Evolutionary conservation across 2,329 filamentous ascomycete genomes (phyloP).

Genomic region (Xylaria sp.): DNA sequence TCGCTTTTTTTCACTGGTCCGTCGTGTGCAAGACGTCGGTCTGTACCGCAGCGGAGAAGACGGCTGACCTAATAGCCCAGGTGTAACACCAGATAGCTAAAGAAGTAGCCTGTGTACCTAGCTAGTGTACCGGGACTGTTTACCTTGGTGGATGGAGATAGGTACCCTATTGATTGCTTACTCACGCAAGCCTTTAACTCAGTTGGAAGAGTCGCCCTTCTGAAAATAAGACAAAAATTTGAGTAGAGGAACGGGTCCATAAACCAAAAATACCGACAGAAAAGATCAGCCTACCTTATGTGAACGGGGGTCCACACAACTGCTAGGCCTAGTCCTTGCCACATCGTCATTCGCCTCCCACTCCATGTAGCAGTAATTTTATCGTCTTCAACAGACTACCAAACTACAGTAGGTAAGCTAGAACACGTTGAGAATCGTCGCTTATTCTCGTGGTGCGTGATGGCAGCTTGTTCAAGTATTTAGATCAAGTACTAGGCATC

Average conservation of each 20-base stretch:
- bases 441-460: conserved; percentile 5
- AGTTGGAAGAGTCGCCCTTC: too few relatives aligned
- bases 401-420: background rate
- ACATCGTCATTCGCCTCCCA: conserved; percentile 37
- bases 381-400: background rate
- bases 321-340: conserved; percentile 29
- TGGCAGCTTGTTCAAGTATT: conserved; percentile 7
- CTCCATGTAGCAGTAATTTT: conserved; percentile 9
- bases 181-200: background rate
- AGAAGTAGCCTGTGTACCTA: background rate
- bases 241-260: background rate
- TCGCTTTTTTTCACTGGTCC: background rate
- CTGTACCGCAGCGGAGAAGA: conserved; percentile 26
- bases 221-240: background rate
- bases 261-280: conserved; percentile 5
- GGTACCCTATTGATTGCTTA: background rate
- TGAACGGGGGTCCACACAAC: conserved; percentile 22
- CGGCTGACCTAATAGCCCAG: conserved; percentile 23
- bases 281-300: background rate
- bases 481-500: background rate
- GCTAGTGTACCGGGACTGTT: background rate
- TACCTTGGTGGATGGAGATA: conserved; percentile 2
- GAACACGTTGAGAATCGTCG: background rate
- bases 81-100: background rate
- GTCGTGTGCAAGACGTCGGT: conserved; percentile 8